phyloP scores from a whole-genome alignment of 2,329 filamentous ascomycete genomes.

The Cytospora piceae region DNA sequence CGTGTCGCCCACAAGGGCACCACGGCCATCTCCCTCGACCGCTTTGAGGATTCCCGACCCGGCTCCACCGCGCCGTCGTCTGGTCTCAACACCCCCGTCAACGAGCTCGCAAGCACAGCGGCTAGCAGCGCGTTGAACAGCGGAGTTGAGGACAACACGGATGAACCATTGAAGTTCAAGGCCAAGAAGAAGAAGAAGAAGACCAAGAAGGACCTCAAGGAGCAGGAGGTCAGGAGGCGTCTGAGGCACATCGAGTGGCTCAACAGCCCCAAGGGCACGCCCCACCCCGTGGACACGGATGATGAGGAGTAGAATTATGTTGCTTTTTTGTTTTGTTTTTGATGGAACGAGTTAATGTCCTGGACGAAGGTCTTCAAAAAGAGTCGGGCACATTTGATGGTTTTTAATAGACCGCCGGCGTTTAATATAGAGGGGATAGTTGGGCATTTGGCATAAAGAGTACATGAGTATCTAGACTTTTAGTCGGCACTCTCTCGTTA shows the following conservation, averaged over 20 bases:
- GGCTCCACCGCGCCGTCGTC: conserved; percentile 42
- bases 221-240: conserved; percentile 82
- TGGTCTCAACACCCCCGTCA: conserved; percentile 42
- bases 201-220: conserved; percentile 95
- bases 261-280: conserved; percentile 83
- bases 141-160: conserved; percentile 78
- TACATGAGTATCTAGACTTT: background rate
- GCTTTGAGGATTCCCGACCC: conserved; percentile 82
- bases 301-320: conserved; percentile 59
- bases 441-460: conserved; percentile 3
- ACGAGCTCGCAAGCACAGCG: conserved; percentile 58
- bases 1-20: conserved; percentile 83
- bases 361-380: conserved; percentile 6
- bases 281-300: conserved; percentile 75
- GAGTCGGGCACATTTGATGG: background rate
- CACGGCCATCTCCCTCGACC: conserved; percentile 72
- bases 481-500: background rate
- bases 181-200: conserved; percentile 97
- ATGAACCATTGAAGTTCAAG: conserved; percentile 78
- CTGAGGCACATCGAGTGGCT: conserved; percentile 86
- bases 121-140: conserved; percentile 70
- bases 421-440: conserved; percentile 1
- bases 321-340: background rate
- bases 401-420: background rate
- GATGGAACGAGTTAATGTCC: background rate